A percentile compares a stretch with the other conserved stretches of the same genome.
These are phyloP conservation scores for Xylaria digitata DNA, from an alignment of 2,329 filamentous ascomycete genomes.

Conservation along the genomic window DNA sequence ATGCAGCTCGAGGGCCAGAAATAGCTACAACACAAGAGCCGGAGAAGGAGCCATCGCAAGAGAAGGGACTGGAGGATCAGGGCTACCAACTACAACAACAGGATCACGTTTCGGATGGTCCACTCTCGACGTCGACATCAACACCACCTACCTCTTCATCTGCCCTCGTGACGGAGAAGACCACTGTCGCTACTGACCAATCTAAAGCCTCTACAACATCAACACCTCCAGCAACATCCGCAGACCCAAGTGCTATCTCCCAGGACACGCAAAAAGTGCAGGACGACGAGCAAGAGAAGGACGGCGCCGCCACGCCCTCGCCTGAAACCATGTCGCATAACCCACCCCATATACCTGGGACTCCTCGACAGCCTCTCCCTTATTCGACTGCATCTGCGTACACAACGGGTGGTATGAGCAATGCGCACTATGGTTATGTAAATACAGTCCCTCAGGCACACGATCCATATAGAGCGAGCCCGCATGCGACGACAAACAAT, in stretches of 20 bases:
- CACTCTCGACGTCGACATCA: constrained; percentile 38
- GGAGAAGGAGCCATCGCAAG: constrained; percentile 45
- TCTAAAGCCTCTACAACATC: constrained; percentile 25
- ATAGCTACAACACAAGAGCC: constrained; percentile 43
- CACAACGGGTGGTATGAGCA: constrained; percentile 44
- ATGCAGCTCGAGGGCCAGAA: constrained; percentile 43
- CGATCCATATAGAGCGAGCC: constrained; percentile 53
- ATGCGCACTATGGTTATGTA: constrained; percentile 49
- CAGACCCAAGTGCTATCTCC: constrained; percentile 34
- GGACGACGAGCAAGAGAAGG: constrained; percentile 36
- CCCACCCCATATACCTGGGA: constrained; percentile 46
- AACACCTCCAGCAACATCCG: constrained; percentile 35
- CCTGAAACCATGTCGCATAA: constrained; percentile 49
- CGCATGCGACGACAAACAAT: constrained; percentile 45
- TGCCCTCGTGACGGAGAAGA: constrained; percentile 32
- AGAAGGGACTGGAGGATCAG: constrained; percentile 43
- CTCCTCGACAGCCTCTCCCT: constrained; percentile 45
- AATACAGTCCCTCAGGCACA: constrained; percentile 42
- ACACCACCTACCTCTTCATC: constrained; percentile 37
- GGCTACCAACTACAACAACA: constrained; percentile 38
- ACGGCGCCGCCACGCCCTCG: constrained; percentile 40
- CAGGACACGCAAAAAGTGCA: constrained; percentile 34
- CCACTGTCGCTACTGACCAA: constrained; percentile 39
- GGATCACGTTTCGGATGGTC: constrained; percentile 38
- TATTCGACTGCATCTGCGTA: constrained; percentile 48